These are phyloP conservation scores for Plectosphaerella cucumerina DNA, from an alignment of 2,329 filamentous ascomycete species.

Conservation along the genomic window DNA sequence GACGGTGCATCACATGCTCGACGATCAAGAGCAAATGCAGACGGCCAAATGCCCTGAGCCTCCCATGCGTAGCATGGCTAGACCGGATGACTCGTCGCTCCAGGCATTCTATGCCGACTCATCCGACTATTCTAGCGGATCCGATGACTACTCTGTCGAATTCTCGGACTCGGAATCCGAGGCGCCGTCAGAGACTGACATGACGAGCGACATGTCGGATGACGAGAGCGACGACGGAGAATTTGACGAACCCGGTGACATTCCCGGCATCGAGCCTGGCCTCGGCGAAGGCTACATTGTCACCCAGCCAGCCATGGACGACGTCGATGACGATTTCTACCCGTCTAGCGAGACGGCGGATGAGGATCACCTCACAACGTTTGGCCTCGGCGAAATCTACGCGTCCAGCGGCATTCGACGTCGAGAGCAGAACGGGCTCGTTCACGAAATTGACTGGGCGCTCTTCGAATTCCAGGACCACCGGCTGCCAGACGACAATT, in stretches of 20 bases:
- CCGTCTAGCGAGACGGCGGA: constrained; percentile 66
- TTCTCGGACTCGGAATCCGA: constrained; percentile 61
- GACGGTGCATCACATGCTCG: constrained; percentile 96
- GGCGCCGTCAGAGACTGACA: constrained; percentile 41
- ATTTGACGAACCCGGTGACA: constrained; percentile 66
- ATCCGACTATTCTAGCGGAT: constrained; percentile 32
- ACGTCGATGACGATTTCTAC: constrained; percentile 79
- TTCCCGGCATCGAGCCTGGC: constrained; percentile 70
- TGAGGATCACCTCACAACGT: constrained; percentile 78
- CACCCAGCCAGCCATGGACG: constrained; percentile 88
- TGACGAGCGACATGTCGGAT: constrained; percentile 44
- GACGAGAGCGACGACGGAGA: constrained; percentile 45
- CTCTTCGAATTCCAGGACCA: constrained; percentile 74
- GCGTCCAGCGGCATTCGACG: constrained; percentile 87
- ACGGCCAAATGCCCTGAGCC: constrained; percentile 14
- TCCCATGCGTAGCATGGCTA: constrained; percentile 33
- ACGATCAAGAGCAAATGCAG: constrained; percentile 53
- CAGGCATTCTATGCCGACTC: constrained; percentile 40
- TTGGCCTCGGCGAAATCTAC: constrained; percentile 76
- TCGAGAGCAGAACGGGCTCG: constrained; percentile 63
- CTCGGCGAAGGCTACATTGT: constrained; percentile 75
- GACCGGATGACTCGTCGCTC: constrained; percentile 23
- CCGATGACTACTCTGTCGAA: constrained; percentile 55
- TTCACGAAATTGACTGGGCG: constrained; percentile 95
- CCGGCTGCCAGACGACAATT: constrained; percentile 68